Evolutionary conservation across 257 asterid genomes (phyloP), one percentile per base, ranked within the genome.

Genomic region (Capsicum pubescens): DNA sequence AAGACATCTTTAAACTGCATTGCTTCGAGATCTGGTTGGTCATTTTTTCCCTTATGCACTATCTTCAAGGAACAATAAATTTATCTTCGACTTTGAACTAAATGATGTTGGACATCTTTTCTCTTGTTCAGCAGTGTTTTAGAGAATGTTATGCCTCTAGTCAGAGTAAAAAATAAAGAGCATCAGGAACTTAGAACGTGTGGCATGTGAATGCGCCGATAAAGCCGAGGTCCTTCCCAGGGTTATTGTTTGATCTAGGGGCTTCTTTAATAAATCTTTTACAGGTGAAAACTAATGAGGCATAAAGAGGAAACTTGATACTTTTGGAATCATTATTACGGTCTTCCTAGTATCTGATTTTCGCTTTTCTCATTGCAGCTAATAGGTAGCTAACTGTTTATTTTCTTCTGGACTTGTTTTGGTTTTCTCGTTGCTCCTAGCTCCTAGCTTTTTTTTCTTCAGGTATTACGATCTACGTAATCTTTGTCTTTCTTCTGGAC

Each of bases 61-160:
- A 55, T 58, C 32, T 93, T 81, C 92, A 90, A 58, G 9, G 21
- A 58, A 58, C 64, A 16, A 17, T 58, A 58, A 39, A 58, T 16
- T 57, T 58, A 17, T 55, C 59, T 55, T 13, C 59, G 2, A 55
- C 17, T 13, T 55, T 13, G 59, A 4, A 55, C 17, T 55, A 55
- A 16, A 58, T 58, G 64, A 58, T 17, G 21, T 6, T 15, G 61
- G 61, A 14, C 61, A 57, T 57, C 8, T 57, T 57, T 57, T 57
- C 61, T 57, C 57, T 54, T 54, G 57, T 54, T 54, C 57, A 54
- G 15, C 57, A 10, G 5, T 55, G 17, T 55, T 55, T 55, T 55
- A 55, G 14, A 3, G 59, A 55, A 55, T 55, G 1, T 13, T 55
- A 55, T 55, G 59, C 59, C 17, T 55, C 59, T 55, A 55, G 59